These are phyloP conservation scores for Paxillus ammoniavirescens DNA, from an alignment of 768 basidiomycete species.

Conservation along the genomic window DNA sequence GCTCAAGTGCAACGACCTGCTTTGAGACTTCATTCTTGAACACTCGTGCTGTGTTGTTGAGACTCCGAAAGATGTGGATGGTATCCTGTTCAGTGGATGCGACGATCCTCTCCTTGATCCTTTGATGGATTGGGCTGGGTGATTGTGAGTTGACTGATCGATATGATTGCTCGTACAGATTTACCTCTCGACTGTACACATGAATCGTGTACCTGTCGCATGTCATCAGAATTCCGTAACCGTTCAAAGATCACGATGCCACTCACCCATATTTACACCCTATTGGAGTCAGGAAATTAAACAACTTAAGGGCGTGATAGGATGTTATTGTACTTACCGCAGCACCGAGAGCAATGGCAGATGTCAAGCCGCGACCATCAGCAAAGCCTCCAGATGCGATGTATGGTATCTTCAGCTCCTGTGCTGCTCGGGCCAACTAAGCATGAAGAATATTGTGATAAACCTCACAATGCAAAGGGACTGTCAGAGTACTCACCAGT, in stretches of 20 bases:
- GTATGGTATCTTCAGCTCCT: conserved; percentile 81
- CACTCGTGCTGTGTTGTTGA: conserved; percentile 78
- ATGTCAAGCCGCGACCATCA: conserved; percentile 80
- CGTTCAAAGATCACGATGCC: neutral
- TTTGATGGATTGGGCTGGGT: conserved; percentile 80
- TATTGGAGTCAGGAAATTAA: conserved; percentile 22
- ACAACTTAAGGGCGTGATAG: neutral
- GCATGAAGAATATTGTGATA: neutral
- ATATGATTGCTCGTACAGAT: conserved; percentile 3
- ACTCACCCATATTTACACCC: conserved; percentile 81
- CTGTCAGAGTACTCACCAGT: conserved; percentile 45
- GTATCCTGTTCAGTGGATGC: conserved; percentile 81
- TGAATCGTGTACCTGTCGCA: conserved; percentile 71
- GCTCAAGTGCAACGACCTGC: conserved; percentile 85
- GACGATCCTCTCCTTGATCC: conserved; percentile 89
- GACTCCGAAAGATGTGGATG: conserved; percentile 85
- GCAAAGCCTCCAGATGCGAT: conserved; percentile 92
- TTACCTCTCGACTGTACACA: conserved; percentile 86
- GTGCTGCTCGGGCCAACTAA: conserved; percentile 82
- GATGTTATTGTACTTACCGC: conserved; percentile 46
- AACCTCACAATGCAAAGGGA: neutral
- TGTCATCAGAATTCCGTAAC: neutral
- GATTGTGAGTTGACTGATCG: neutral
- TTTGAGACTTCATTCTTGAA: conserved; percentile 81
- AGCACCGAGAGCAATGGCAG: conserved; percentile 80